These are phyloP conservation scores for Candida sp. DNA, from an alignment of 1,139 yeast species.

Conservation along the genomic window DNA sequence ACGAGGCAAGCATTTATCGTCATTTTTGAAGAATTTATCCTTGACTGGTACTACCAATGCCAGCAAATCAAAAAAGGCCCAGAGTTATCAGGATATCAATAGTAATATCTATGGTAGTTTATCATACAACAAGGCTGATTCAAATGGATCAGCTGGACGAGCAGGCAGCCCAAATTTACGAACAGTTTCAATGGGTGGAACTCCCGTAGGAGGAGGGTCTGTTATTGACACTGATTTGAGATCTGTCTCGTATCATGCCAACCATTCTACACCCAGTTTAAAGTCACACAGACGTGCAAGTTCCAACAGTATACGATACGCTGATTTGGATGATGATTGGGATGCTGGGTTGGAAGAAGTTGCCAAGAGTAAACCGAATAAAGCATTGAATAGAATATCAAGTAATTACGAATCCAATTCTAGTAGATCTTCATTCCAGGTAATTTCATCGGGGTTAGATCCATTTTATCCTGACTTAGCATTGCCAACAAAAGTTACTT, in stretches of 20 bases:
- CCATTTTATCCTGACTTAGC: conserved; percentile 38
- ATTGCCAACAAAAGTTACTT: conserved; percentile 13
- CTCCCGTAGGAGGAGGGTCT: conserved; percentile 10
- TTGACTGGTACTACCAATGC: conserved; percentile 16
- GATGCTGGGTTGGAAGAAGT: conserved; percentile 73
- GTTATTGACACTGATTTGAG: background rate
- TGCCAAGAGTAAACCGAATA: conserved; percentile 8
- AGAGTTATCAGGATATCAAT: conserved; percentile 26
- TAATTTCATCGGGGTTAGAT: conserved; percentile 25
- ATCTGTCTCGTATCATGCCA: conserved; percentile 4
- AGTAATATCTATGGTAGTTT: conserved; percentile 41
- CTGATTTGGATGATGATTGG: conserved; percentile 89
- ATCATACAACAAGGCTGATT: conserved; percentile 15
- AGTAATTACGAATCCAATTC: background rate
- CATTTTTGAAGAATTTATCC: conserved; percentile 54
- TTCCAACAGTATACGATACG: conserved; percentile 26
- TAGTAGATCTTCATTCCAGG: background rate
- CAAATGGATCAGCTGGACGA: conserved; percentile 1
- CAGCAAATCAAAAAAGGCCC: conserved; percentile 6
- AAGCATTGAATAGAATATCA: conserved; percentile 1
- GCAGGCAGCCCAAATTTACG: conserved; percentile 2
- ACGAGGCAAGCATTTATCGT: conserved; percentile 57
- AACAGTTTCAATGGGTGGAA: conserved; percentile 11
- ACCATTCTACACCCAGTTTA: background rate
- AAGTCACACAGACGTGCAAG: conserved; percentile 5